Evolutionary conservation across 2,329 filamentous ascomycete species (phyloP).

Genomic region (Diaporthe vexans): DNA sequence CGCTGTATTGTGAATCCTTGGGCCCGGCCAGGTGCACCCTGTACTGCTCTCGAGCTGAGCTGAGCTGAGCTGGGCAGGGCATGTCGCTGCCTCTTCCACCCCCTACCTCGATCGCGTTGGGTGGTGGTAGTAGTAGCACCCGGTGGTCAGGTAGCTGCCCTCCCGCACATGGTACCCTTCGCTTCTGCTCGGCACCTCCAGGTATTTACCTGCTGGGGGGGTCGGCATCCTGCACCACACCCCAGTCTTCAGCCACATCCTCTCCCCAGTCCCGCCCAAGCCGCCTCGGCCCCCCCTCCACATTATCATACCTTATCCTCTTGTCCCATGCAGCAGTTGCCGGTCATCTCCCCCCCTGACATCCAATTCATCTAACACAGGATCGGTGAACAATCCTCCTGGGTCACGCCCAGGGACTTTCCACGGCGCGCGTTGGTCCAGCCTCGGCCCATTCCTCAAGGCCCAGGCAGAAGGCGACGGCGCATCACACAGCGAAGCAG

Average conservation of each 20-base stretch:
- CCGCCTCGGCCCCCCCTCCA: slow-evolving; percentile 14
- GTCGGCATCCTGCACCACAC: slow-evolving; percentile 7
- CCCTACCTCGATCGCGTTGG: slow-evolving; percentile 3
- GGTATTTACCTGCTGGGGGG: neutral
- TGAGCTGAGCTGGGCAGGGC: slow-evolving; percentile 3
- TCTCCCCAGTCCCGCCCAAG: slow-evolving; percentile 19
- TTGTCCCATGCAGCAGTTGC: slow-evolving; percentile 28
- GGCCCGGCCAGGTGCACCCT: slow-evolving; percentile 11
- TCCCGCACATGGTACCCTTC: slow-evolving; percentile 24
- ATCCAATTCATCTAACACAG: slow-evolving; percentile 8
- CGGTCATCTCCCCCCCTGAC: slow-evolving; percentile 24
- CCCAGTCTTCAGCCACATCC: slow-evolving; percentile 28
- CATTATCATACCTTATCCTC: slow-evolving; percentile 32
- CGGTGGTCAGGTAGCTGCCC: neutral
- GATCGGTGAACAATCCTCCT: slow-evolving; percentile 7
- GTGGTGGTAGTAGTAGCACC: slow-evolving; percentile 8
- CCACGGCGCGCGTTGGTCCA: slow-evolving; percentile 12
- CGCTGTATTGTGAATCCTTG: no score
- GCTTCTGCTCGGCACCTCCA: slow-evolving; percentile 17
- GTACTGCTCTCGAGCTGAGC: neutral
- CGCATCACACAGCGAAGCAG: neutral
- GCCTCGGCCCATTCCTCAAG: slow-evolving; percentile 12
- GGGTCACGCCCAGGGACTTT: slow-evolving; percentile 17
- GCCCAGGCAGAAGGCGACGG: neutral
- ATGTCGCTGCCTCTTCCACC: no score